Evolutionary conservation across 2,329 filamentous ascomycete species (phyloP).

Genomic region (Hypoxylon sp.): DNA sequence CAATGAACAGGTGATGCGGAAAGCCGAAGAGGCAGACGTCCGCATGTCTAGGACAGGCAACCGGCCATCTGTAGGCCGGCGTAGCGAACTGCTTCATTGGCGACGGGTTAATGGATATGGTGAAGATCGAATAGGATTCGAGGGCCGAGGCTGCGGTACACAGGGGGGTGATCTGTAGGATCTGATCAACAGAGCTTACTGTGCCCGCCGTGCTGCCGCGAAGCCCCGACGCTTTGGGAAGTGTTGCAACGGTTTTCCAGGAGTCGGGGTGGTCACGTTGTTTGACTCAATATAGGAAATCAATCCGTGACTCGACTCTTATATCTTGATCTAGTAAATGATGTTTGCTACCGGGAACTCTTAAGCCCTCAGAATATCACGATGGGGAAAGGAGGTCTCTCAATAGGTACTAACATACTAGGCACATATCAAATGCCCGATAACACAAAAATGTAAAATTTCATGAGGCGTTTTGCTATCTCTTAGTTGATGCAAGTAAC

Average conservation of each 20-base stretch:
- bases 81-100: slow-evolving; percentile 28
- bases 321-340: slow-evolving; percentile 1
- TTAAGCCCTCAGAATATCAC: slow-evolving; percentile 8
- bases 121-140: slow-evolving; percentile 38
- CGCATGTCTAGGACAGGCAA: slow-evolving; percentile 34
- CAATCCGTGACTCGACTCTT: slow-evolving; percentile 6
- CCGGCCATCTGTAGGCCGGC: slow-evolving; percentile 33
- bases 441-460: slow-evolving; percentile 2
- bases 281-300: slow-evolving; percentile 19
- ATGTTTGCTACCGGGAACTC: neutral
- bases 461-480: slow-evolving; percentile 20
- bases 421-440: slow-evolving; percentile 4
- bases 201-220: slow-evolving; percentile 30
- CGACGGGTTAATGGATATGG: slow-evolving; percentile 33
- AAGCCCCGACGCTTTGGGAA: slow-evolving; percentile 40
- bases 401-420: too few species aligned
- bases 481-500: slow-evolving; percentile 18
- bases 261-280: slow-evolving; percentile 16
- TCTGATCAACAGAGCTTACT: slow-evolving; percentile 44
- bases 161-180: slow-evolving; percentile 40
- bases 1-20: slow-evolving; percentile 42
- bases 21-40: slow-evolving; percentile 38
- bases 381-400: slow-evolving; percentile 4
- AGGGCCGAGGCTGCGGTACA: slow-evolving; percentile 33
- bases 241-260: slow-evolving; percentile 24